phyloP scores from a whole-genome alignment of 306 rosid genomes.

The Cajanus cajan region DNA sequence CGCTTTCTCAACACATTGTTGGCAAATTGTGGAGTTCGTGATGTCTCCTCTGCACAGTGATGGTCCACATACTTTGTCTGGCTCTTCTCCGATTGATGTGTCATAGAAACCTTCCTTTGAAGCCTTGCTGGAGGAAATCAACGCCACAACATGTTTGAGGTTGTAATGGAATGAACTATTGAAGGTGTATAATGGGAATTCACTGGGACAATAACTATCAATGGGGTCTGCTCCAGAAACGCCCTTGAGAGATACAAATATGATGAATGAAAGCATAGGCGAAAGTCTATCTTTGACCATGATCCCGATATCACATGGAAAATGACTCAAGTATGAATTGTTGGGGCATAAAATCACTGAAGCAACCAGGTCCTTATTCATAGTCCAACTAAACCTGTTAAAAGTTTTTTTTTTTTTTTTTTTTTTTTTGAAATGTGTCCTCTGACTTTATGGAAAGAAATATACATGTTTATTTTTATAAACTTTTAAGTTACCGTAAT shows the following conservation, averaged over 20 bases:
- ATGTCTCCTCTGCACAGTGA: conserved; percentile 69
- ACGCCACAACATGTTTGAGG: conserved; percentile 41
- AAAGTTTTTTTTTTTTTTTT: neutral
- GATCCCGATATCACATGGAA: neutral
- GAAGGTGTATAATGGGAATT: conserved; percentile 31
- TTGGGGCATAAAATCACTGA: neutral
- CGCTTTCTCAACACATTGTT: conserved; percentile 47
- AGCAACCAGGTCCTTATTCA: conserved; percentile 13
- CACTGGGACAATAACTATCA: conserved; percentile 29
- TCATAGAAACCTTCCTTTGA: conserved; percentile 39
- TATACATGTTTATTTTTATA: no score
- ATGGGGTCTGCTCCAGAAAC: conserved; percentile 41
- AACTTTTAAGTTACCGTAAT: no score
- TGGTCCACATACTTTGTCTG: conserved; percentile 50
- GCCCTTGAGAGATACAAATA: neutral
- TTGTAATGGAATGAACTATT: conserved; percentile 39
- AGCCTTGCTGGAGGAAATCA: conserved; percentile 41
- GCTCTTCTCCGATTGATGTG: conserved; percentile 14
- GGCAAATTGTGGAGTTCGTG: conserved; percentile 41
- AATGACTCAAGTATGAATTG: neutral
- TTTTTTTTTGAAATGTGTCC: no score
- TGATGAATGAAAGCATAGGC: conserved; percentile 28
- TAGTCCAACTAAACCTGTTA: neutral
- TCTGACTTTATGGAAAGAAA: no score
- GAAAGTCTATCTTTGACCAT: conserved; percentile 10